phyloP scores from a whole-genome alignment of 1,284 basidiomycete species.

The Lentinus polychrous region DNA sequence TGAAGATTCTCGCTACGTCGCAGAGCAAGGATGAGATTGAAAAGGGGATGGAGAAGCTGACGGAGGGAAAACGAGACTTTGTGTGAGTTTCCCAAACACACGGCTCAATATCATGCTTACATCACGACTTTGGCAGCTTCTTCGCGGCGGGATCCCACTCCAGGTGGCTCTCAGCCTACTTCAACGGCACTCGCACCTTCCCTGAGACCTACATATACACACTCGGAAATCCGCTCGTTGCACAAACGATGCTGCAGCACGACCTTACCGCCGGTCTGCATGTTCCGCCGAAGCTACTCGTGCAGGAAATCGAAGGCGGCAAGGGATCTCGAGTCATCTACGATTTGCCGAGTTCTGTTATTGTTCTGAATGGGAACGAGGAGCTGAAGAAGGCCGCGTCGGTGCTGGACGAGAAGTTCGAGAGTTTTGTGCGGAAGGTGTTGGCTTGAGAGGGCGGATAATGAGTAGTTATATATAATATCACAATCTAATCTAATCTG shows the following conservation, averaged over 20 bases:
- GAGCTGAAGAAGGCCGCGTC: slow-evolving; percentile 30
- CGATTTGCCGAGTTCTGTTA: slow-evolving; percentile 40
- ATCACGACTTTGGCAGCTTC: slow-evolving; percentile 27
- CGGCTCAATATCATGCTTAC: neutral
- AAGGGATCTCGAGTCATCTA: slow-evolving; percentile 39
- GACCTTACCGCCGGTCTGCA: slow-evolving; percentile 37
- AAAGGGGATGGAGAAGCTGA: slow-evolving; percentile 21
- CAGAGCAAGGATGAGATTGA: slow-evolving; percentile 34
- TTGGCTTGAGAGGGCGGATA: neutral
- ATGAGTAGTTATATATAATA: too few relatives aligned
- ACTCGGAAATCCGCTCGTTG: slow-evolving; percentile 49
- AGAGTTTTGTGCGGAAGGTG: slow-evolving; percentile 29
- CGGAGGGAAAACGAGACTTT: slow-evolving; percentile 32
- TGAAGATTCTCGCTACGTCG: slow-evolving; percentile 23
- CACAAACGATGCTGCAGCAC: slow-evolving; percentile 37
- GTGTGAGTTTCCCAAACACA: slow-evolving; percentile 29
- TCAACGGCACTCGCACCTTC: slow-evolving; percentile 10
- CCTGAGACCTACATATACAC: slow-evolving; percentile 36
- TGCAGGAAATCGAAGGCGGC: slow-evolving; percentile 34
- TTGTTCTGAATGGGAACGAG: slow-evolving; percentile 19
- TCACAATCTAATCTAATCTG: too few relatives aligned
- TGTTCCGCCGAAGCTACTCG: slow-evolving; percentile 42
- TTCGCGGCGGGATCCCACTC: slow-evolving; percentile 37
- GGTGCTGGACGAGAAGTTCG: slow-evolving; percentile 39
- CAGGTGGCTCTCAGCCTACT: slow-evolving; percentile 33